A percentile compares a stretch with the other conserved stretches of the same genome.
Conservation (phyloP, 2,329 filamentous ascomycete species). For the Triangularia setosa region DNA sequence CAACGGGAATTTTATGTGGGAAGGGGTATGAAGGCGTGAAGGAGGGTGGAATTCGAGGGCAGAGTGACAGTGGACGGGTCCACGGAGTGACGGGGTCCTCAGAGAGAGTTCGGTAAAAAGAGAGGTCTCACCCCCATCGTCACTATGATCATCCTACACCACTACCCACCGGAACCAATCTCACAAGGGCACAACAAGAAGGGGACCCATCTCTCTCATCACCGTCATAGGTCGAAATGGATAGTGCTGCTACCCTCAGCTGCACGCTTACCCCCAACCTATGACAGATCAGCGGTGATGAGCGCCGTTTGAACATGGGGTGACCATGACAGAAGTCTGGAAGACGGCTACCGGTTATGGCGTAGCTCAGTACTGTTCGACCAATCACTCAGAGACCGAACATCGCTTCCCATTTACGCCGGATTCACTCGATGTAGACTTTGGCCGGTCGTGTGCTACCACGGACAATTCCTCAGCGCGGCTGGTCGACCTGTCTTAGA, state of each 20-base stretch:
- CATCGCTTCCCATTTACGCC: constrained; percentile 3
- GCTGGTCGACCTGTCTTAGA: constrained; percentile 1
- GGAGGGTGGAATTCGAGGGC: neutral
- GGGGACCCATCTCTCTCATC: neutral
- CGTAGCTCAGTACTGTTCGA: constrained; percentile 16
- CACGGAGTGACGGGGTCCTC: neutral
- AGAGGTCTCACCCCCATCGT: constrained; percentile 15
- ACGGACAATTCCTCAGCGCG: constrained; percentile 9
- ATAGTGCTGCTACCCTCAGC: constrained; percentile 20
- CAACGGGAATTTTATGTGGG: neutral
- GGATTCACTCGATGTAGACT: constrained; percentile 7
- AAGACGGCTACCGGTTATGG: constrained; percentile 20
- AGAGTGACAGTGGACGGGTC: neutral
- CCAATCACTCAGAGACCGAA: constrained; percentile 6
- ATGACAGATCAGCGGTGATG: constrained; percentile 23
- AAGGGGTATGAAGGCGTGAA: neutral
- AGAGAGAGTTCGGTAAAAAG: neutral
- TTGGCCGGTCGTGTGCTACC: neutral
- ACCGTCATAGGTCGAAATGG: neutral
- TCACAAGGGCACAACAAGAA: constrained; percentile 10
- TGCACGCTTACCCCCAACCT: constrained; percentile 18
- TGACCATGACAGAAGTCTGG: constrained; percentile 13
- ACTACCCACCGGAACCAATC: constrained; percentile 11
- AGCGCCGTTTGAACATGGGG: constrained; percentile 14
- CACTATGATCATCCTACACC: constrained; percentile 17